Base-by-base conservation (phyloP, 139 green algal genomes). In the Picochlorum sp. region DNA sequence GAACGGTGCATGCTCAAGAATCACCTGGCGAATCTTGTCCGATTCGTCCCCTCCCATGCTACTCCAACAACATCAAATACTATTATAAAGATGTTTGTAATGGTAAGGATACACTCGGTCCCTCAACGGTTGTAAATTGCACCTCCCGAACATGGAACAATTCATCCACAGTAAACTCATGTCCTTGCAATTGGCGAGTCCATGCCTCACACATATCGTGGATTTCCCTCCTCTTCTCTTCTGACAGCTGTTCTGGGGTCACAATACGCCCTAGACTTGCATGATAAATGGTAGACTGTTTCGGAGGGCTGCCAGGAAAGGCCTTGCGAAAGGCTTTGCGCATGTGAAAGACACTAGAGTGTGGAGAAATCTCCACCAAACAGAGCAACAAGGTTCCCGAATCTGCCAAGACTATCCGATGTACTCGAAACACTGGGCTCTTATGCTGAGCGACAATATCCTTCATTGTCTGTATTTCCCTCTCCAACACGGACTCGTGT, bases 261-360 rank as follows among this genome's bases (percentile, higher is more conserved):
- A 82, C 49, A 51, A 82, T 23, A 15, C 76, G 66, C 4, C 31
- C 69, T 9, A 82, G 52, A 41, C 68, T 81, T 47, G 72, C 57
- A 57, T 82, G 76, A 50, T 81, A 62, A 41, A 82, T 82, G 67
- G 63, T 82, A 23, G 49, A 66, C 65, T 82, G 76, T 49, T 57
- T 70, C 16, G 67, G 52, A 4, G 59, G 61, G 3, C 28, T 37
- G 49, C 75, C 75, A 31, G 73, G 64, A 55, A 82, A 82, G 16
- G 64, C 54, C 2, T 60, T 14, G 4, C 57, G 56, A 14, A 81
- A 67, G 9, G 41, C 23, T 34, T 52, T 52, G 6, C 76, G 67
- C 52, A 82, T 38, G 57, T 63, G 26, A 8, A 66, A 62, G 57
- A 82, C 52, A 24, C 51, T 24, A 20, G 47, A 10, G 20, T 59